A percentile compares a stretch with the other conserved stretches of the same genome.
These are phyloP conservation scores for Pisolithus tinctorius DNA, from an alignment of 768 basidiomycete species.

Conservation along the genomic window DNA sequence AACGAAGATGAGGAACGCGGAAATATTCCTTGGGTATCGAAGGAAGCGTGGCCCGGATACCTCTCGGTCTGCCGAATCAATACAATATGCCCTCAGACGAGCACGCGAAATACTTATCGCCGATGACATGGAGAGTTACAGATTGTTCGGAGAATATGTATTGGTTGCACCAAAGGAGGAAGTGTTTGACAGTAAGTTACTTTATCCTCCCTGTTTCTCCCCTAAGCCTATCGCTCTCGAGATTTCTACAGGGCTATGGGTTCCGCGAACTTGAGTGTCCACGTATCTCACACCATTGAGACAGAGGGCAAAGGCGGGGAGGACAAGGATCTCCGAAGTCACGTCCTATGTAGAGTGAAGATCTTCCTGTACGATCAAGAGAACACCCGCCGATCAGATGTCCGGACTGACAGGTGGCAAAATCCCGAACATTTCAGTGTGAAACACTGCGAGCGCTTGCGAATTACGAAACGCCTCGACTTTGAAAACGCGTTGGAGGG, in stretches of 20 bases:
- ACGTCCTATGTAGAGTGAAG: constrained; percentile 72
- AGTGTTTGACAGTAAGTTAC: constrained; percentile 63
- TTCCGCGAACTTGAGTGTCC: constrained; percentile 55
- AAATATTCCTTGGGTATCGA: constrained; percentile 66
- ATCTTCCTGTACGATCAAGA: constrained; percentile 84
- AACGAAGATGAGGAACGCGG: constrained; percentile 52
- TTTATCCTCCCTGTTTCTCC: too few species aligned
- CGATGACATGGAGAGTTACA: constrained; percentile 72
- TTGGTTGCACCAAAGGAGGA: constrained; percentile 82
- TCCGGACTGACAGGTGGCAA: constrained; percentile 57
- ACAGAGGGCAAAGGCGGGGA: constrained; percentile 34
- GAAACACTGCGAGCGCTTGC: constrained; percentile 52
- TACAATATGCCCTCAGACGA: constrained; percentile 56
- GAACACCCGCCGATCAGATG: constrained; percentile 41
- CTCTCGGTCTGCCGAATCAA: not conserved
- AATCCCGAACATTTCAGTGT: constrained; percentile 56
- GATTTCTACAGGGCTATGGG: constrained; percentile 72
- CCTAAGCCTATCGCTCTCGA: constrained; percentile 14
- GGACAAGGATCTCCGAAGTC: constrained; percentile 42
- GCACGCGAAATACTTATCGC: constrained; percentile 68
- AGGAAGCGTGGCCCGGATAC: constrained; percentile 31
- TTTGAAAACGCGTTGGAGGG: constrained; percentile 30
- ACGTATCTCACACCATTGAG: constrained; percentile 69
- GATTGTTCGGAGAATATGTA: constrained; percentile 64
- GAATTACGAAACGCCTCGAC: constrained; percentile 49